Evolutionary conservation across 345 rosid species (phyloP), one percentile per base, ranked within the genome.

Genomic region (Hibiscus mutabilis): DNA sequence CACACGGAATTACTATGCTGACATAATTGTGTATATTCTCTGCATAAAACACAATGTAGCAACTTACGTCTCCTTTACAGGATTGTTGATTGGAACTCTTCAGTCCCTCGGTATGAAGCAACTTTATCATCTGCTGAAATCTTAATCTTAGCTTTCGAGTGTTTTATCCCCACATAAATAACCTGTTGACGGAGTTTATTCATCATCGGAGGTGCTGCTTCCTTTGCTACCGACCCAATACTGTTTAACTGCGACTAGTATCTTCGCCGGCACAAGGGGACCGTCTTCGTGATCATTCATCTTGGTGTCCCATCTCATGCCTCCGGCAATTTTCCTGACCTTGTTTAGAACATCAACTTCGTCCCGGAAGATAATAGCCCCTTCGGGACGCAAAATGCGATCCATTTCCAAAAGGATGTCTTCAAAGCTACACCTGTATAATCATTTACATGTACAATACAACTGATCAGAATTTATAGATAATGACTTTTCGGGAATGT

Each of bases 251-350:
- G 86, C 97, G 46, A 84, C 84, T 33, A 95, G 78, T 63, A 92
- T 86, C 79, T 95, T 90, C 81, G 84, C 90, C 1, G 96, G 88
- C 24, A 90, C 91, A 0, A 92, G 91, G 46, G 97, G 99, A 15
- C 97, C 97, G 29, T 90, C 99, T 80, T 95, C 99, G 3, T 92
- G 96, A n/a, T 7, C 58, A 53, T 53, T 73, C 84, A 92, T 57
- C 80, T 88, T 95, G 60, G 88, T 80, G 63, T 95, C 89, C 97
- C 99, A 95, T 76, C 97, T 90, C 92, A 95, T 95, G 74, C 96
- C 92, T 70, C 78, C 65, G 0, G 86, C 81, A 0, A 95, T 88
- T 72, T 82, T 89, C 68, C 83, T 86, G 25, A 92, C 92, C 73
- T 88, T 81, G 79, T 90, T 92, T 73, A 95, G 78, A 55, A 82